These are phyloP conservation scores for Pythium pyrilobum DNA, from an alignment of 352 stramenopile species.

Conservation along the genomic window DNA sequence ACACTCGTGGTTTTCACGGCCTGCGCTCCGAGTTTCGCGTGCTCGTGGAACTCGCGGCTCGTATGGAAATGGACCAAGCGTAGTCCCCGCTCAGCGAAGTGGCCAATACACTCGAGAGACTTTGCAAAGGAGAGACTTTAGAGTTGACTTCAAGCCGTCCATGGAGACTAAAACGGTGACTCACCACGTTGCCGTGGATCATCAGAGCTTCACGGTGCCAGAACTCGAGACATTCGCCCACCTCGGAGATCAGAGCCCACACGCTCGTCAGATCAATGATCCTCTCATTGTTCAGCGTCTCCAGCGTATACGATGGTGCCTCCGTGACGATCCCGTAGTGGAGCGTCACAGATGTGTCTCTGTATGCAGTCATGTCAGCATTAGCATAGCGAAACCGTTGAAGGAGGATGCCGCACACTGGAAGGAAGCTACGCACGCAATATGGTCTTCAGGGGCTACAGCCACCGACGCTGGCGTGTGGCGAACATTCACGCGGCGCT, in stretches of 20 bases:
- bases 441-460: slow-evolving; percentile 43
- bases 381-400: background rate
- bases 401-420: background rate
- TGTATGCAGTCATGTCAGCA: slow-evolving; percentile 14
- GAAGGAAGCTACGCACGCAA: slow-evolving; percentile 24
- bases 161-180: background rate
- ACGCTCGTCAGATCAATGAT: slow-evolving; percentile 25
- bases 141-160: background rate
- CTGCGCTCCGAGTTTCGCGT: slow-evolving; percentile 20
- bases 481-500: slow-evolving; percentile 37
- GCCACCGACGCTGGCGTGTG: slow-evolving; percentile 7
- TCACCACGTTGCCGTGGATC: slow-evolving; percentile 64
- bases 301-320: slow-evolving; percentile 47
- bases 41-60: slow-evolving; percentile 33
- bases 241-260: slow-evolving; percentile 29
- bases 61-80: slow-evolving; percentile 40
- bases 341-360: slow-evolving; percentile 41
- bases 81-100: slow-evolving; percentile 36
- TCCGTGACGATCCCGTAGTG: slow-evolving; percentile 51
- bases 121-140: too few relatives aligned
- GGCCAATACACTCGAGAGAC: slow-evolving; percentile 35
- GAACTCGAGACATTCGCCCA: slow-evolving; percentile 47
- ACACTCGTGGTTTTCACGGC: slow-evolving; percentile 27
- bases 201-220: slow-evolving; percentile 51
- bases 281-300: slow-evolving; percentile 27